Percentiles rank a stretch among this genome's conserved stretches.
Evolutionary conservation across 208 protist species (phyloP).

Genomic region (Leptomonas seymouri): DNA sequence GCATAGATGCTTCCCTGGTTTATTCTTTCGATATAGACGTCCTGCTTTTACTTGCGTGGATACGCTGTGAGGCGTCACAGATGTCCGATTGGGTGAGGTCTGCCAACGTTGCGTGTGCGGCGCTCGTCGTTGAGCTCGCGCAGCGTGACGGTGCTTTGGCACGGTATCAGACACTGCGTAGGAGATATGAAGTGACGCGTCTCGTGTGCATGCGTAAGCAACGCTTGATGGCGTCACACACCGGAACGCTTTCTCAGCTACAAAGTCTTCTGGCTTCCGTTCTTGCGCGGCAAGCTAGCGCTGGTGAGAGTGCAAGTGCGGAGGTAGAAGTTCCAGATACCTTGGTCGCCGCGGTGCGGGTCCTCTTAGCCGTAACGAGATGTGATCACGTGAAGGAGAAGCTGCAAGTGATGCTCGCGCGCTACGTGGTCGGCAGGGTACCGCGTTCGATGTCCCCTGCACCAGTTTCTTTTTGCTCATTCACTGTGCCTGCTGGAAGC

Average conservation of each 20-base stretch:
- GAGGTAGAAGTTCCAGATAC: not conserved
- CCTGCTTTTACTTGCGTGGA: no score
- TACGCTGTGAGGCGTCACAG: no score
- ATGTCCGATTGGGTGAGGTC: no score
- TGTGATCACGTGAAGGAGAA: not conserved
- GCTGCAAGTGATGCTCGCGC: not conserved
- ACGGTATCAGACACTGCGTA: conserved; percentile 1
- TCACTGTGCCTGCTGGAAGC: not conserved
- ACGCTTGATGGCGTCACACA: conserved; percentile 12
- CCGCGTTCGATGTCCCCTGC: not conserved
- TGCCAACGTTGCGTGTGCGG: not conserved
- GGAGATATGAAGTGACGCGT: conserved; percentile 2
- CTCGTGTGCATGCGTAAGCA: not conserved
- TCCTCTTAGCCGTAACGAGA: not conserved
- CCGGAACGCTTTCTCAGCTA: conserved; percentile 4
- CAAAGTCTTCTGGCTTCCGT: not conserved
- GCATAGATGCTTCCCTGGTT: no score
- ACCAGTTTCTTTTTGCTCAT: not conserved
- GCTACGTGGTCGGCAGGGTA: not conserved
- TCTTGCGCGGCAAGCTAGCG: not conserved
- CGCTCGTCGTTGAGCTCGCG: conserved; percentile 2
- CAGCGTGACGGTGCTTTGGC: conserved; percentile 5
- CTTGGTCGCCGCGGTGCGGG: not conserved
- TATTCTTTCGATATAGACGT: no score
- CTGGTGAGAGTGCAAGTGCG: not conserved